Conservation (phyloP, 2,329 filamentous ascomycete species). For the Diaporthe nobilis region DNA sequence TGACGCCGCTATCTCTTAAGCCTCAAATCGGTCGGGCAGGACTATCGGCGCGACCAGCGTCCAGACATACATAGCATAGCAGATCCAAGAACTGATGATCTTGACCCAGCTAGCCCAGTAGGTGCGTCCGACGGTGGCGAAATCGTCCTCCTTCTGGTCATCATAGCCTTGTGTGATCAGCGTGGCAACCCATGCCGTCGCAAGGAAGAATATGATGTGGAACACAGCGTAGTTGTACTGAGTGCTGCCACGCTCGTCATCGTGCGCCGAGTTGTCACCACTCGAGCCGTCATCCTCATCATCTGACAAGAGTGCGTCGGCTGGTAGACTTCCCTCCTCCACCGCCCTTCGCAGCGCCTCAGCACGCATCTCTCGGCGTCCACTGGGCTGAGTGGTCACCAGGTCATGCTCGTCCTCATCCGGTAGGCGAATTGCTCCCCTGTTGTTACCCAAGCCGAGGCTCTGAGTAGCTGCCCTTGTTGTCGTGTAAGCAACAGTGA, state of each 20-base stretch:
- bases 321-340: conserved; percentile 91
- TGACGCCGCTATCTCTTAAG: conserved; percentile 46
- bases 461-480: conserved; percentile 95
- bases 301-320: conserved; percentile 86
- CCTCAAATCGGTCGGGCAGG: conserved; percentile 87
- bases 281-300: conserved; percentile 75
- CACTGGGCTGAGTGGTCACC: conserved; percentile 85
- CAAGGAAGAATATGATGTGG: conserved; percentile 97
- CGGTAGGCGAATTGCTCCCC: conserved; percentile 71
- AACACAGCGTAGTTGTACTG: conserved; percentile 98
- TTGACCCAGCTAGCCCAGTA: conserved; percentile 99
- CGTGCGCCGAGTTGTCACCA: conserved; percentile 75
- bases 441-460: conserved; percentile 76
- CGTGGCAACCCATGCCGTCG: conserved; percentile 95
- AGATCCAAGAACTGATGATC: conserved; percentile 97
- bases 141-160: conserved; percentile 72
- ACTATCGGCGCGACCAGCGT: conserved; percentile 89
- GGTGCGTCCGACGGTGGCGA: conserved; percentile 92
- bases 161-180: conserved; percentile 84
- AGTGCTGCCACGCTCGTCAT: conserved; percentile 90
- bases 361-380: conserved; percentile 90
- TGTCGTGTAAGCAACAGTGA: conserved; percentile 97
- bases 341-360: conserved; percentile 93
- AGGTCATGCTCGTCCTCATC: conserved; percentile 89
- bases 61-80: conserved; percentile 95